A percentile compares a stretch with the other conserved stretches of the same genome.
These are phyloP conservation scores for Candida bentonensis DNA, from an alignment of 805 yeast species.

Conservation along the genomic window DNA sequence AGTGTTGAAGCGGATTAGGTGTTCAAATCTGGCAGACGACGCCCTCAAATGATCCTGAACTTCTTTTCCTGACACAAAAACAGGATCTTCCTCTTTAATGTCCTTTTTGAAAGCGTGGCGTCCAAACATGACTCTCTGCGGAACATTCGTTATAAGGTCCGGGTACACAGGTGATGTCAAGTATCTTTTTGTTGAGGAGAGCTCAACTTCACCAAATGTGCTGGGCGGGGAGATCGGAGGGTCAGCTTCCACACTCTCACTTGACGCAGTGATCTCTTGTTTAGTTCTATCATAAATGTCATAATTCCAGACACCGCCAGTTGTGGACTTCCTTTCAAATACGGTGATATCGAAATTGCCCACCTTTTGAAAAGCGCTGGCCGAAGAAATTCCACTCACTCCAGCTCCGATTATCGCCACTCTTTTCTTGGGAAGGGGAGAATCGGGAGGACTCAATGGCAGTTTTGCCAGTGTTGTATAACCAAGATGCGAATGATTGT, in stretches of 20 bases:
- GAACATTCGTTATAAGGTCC: background rate
- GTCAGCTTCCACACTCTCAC: background rate
- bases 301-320: conserved; percentile 11
- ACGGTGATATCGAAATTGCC: conserved; percentile 8
- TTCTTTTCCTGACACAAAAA: background rate
- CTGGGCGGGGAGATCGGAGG: background rate
- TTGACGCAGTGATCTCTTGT: background rate
- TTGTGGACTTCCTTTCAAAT: conserved; percentile 7
- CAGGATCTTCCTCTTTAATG: background rate
- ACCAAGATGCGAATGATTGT: background rate
- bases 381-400: conserved; percentile 10
- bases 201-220: background rate
- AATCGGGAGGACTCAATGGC: background rate
- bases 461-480: background rate
- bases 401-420: conserved; percentile 11
- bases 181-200: background rate
- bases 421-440: background rate
- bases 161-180: conserved; percentile 1
- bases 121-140: background rate
- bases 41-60: background rate
- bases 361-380: conserved; percentile 5
- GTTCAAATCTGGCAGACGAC: background rate
- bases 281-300: conserved; percentile 4
- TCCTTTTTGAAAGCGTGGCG: background rate
- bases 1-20: background rate